Evolutionary conservation across 495 filamentous ascomycete genomes (phyloP).

Genomic region (Lophium mytilinum): DNA sequence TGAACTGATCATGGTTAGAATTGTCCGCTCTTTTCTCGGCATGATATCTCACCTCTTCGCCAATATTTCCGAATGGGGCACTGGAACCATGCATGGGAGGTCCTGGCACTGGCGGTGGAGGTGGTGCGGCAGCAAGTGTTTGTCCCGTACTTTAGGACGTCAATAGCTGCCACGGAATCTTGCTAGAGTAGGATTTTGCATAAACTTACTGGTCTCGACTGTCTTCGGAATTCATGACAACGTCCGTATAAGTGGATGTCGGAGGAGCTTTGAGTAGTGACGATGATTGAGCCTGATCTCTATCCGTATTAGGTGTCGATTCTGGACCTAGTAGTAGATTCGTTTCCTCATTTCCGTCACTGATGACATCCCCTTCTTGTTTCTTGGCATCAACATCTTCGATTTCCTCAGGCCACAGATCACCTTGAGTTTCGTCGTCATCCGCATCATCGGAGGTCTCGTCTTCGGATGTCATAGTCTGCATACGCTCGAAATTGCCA

Average conservation of each 20-base stretch:
- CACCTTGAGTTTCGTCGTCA: slow-evolving; percentile 36
- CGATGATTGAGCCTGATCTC: too few species aligned
- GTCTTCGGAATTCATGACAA: too few species aligned
- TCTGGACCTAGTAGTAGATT: slow-evolving; percentile 39
- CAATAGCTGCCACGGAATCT: too few species aligned
- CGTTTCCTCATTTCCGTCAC: slow-evolving; percentile 80
- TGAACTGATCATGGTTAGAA: slow-evolving; percentile 28
- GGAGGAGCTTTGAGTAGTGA: too few species aligned
- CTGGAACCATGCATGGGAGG: slow-evolving; percentile 37
- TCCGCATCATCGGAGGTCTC: slow-evolving; percentile 59
- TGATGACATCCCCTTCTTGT: slow-evolving; percentile 72
- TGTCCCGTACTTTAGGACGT: too few species aligned
- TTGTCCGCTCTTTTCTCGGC: neutral
- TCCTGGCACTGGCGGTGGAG: slow-evolving; percentile 24
- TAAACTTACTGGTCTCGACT: too few species aligned
- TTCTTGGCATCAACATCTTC: slow-evolving; percentile 71
- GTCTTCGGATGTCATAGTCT: slow-evolving; percentile 62
- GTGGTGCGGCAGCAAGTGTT: slow-evolving; percentile 32
- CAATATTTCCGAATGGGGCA: slow-evolving; percentile 26
- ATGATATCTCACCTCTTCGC: slow-evolving; percentile 23
- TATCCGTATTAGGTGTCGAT: too few species aligned
- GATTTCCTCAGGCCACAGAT: slow-evolving; percentile 75
- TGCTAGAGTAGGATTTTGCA: too few species aligned
- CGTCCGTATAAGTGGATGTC: too few species aligned
- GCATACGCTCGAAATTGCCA: slow-evolving; percentile 81